A percentile compares a stretch with the other conserved stretches of the same genome.
Evolutionary conservation across 192 early-diverging fungal species (phyloP).

Genomic region (Lunasporangiospora selenospora): DNA sequence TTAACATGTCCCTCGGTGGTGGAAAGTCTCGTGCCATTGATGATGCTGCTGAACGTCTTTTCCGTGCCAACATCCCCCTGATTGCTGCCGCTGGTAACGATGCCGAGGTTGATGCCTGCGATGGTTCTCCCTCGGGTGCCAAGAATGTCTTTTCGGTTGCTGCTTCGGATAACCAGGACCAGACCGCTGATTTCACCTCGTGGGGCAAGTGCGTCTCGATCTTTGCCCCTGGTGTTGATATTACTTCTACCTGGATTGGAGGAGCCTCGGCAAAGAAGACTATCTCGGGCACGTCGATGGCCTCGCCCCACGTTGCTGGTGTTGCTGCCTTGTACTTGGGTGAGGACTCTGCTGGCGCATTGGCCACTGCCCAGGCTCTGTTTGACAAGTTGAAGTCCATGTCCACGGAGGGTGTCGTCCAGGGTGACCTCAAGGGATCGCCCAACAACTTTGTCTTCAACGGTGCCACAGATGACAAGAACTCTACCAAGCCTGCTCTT

Average conservation of each 20-base stretch:
- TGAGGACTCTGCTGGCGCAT: slow-evolving; percentile 1
- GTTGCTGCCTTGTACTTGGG: slow-evolving; percentile 51
- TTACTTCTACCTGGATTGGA: slow-evolving; percentile 52
- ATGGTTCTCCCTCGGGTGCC: slow-evolving; percentile 55
- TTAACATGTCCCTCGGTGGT: slow-evolving; percentile 72
- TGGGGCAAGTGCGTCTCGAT: slow-evolving; percentile 64
- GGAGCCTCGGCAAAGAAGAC: slow-evolving; percentile 20
- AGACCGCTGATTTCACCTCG: slow-evolving; percentile 54
- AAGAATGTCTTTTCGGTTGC: slow-evolving; percentile 50
- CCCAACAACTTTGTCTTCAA: slow-evolving; percentile 47
- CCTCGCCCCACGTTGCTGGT: slow-evolving; percentile 63
- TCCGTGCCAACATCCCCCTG: slow-evolving; percentile 50
- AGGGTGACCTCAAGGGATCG: slow-evolving; percentile 17
- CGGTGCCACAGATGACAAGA: slow-evolving; percentile 52
- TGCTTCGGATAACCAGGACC: slow-evolving; percentile 49
- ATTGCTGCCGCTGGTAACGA: slow-evolving; percentile 68
- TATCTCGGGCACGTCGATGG: slow-evolving; percentile 67
- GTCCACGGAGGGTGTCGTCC: slow-evolving; percentile 2
- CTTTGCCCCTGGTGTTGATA: slow-evolving; percentile 64
- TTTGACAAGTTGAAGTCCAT: slow-evolving; percentile 10
- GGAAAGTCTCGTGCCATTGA: slow-evolving; percentile 52
- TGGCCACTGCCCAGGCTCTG: slow-evolving; percentile 16
- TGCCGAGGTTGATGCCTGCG: slow-evolving; percentile 57
- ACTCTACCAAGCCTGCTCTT: slow-evolving; percentile 25
- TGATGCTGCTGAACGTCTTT: slow-evolving; percentile 43